Percentiles rank a stretch among this genome's conserved stretches.
Conservation (phyloP, 176 grass and related monocot species). For the Lolium perenne region DNA sequence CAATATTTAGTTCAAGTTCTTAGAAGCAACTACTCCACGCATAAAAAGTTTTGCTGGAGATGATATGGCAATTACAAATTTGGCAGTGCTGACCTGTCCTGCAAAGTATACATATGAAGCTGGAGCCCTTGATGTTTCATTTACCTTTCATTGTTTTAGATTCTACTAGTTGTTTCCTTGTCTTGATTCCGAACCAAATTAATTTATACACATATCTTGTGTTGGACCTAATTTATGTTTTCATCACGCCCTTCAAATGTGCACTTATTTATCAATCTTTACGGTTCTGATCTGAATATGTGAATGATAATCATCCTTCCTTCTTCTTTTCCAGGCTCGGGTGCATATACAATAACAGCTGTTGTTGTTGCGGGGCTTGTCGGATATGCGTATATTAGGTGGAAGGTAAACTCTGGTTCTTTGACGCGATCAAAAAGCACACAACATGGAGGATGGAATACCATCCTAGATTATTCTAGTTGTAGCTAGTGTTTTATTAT, state of each 20-base stretch:
- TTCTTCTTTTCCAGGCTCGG: constrained; percentile 31
- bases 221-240: not conserved
- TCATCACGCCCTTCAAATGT: not conserved
- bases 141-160: too few relatives aligned
- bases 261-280: not conserved
- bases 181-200: not conserved
- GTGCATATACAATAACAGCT: constrained; percentile 33
- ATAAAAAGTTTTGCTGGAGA: too few relatives aligned
- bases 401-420: not conserved
- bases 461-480: not conserved
- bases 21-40: too few relatives aligned
- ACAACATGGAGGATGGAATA: not conserved
- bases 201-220: not conserved
- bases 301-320: not conserved
- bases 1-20: too few relatives aligned
- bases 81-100: too few relatives aligned
- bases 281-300: not conserved
- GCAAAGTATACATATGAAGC: too few relatives aligned
- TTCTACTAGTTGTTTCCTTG: too few relatives aligned
- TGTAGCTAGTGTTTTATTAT: not conserved
- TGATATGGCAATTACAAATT: too few relatives aligned
- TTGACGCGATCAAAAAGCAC: not conserved
- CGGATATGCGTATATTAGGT: too few relatives aligned
- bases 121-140: too few relatives aligned
- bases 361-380: constrained; percentile 60